These are phyloP conservation scores for Prinsepia uniflora DNA, from an alignment of 306 rosid genomes.

Conservation along the genomic window DNA sequence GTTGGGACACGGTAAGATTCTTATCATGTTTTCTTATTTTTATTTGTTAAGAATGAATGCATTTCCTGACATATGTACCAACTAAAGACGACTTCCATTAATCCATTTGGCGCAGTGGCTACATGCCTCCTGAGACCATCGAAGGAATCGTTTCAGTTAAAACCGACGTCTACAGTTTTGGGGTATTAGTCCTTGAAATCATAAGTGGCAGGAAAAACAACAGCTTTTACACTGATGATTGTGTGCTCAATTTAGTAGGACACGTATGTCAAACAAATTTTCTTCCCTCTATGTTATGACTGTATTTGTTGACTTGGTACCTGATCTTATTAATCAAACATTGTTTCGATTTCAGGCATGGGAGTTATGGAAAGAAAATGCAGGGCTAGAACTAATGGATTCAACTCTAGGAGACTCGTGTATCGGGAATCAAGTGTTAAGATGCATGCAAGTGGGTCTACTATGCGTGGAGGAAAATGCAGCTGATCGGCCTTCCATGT, in stretches of 20 bases:
- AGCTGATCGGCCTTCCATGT: conserved; percentile 11
- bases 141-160: neutral
- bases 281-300: neutral
- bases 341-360: conserved; percentile 6
- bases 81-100: too few species aligned
- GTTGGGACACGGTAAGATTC: conserved; percentile 31
- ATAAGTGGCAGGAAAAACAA: conserved; percentile 4
- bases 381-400: conserved; percentile 8
- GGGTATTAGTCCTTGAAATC: conserved; percentile 8
- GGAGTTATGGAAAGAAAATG: conserved; percentile 13
- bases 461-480: conserved; percentile 18
- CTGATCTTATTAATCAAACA: neutral
- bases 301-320: neutral
- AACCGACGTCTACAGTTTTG: conserved; percentile 7
- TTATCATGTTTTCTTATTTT: neutral
- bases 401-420: conserved; percentile 13
- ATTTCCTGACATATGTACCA: neutral
- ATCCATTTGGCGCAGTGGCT: conserved; percentile 15
- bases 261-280: conserved; percentile 17
- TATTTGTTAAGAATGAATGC: neutral
- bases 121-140: conserved; percentile 22
- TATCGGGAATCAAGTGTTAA: conserved; percentile 6
- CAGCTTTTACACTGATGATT: neutral
- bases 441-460: conserved; percentile 18
- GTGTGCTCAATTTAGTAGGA: conserved; percentile 16